phyloP scores from a whole-genome alignment of 352 stramenopile species.

The Pythium monospermum region DNA sequence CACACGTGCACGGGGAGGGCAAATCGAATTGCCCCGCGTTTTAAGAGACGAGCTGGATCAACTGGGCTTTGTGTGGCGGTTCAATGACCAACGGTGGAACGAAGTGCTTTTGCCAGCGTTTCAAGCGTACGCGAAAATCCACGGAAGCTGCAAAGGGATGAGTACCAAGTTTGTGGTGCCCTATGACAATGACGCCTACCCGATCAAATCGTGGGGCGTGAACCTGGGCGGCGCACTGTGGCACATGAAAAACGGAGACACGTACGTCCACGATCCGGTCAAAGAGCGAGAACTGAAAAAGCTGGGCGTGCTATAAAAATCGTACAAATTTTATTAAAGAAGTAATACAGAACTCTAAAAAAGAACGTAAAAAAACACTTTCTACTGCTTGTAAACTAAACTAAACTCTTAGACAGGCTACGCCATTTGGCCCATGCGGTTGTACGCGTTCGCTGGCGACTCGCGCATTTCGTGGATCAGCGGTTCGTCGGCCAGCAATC shows the following conservation, averaged over 20 bases:
- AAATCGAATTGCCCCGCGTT: constrained; percentile 32
- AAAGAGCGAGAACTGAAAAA: constrained; percentile 55
- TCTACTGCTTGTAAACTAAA: neutral
- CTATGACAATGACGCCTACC: constrained; percentile 39
- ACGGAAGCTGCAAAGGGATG: constrained; percentile 64
- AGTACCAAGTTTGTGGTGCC: constrained; percentile 73
- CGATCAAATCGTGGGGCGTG: constrained; percentile 49
- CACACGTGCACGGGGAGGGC: constrained; percentile 43
- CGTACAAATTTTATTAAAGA: no score
- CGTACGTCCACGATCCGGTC: constrained; percentile 60
- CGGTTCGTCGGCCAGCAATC: constrained; percentile 6
- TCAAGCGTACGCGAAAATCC: constrained; percentile 42
- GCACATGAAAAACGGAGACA: constrained; percentile 84
- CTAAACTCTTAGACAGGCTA: neutral
- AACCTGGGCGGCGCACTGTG: constrained; percentile 73
- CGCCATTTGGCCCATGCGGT: neutral
- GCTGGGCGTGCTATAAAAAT: constrained; percentile 44
- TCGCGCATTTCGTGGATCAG: neutral
- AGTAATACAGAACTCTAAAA: no score
- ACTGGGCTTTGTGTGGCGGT: constrained; percentile 65
- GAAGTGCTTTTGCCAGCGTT: constrained; percentile 66
- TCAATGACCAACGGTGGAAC: constrained; percentile 65
- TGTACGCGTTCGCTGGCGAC: neutral
- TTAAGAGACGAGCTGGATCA: constrained; percentile 52
- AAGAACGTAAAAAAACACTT: no score